Evolutionary conservation across 108 stramenopile species (phyloP), one percentile per base, ranked within the genome.

Genomic region (Cyclotella distinguenda): DNA sequence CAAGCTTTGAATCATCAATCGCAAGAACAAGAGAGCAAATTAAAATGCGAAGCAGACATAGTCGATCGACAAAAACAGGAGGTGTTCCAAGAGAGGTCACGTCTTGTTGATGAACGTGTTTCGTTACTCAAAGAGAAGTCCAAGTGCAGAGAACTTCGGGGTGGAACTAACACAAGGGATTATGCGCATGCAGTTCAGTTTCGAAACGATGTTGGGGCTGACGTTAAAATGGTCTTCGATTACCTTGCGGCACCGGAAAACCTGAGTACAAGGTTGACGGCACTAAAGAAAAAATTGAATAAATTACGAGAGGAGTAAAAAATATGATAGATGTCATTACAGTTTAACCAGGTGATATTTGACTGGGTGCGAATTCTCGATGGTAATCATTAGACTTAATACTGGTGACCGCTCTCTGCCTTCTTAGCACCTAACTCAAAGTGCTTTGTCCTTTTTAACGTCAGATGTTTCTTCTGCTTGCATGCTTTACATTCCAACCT

Each of bases 381-480:
- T 38, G 8, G 38, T 38, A 38, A 10, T 8, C 8, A 11, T 25
- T 42, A 61, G 44, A 61, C 25, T 91, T 96, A 99, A 77, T 97
- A 98, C 78, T 93, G 88, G 83, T 96, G 96, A 80, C 97, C 97
- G 57, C 87, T 70, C 68, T 90, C 85, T 67, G 87, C 90, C 82
- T 97, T 96, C 96, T 99, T 99, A 64, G 94, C 96, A 65, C 99
- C 99, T 31, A 99, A 79, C 91, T 99, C 99, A 82, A 99, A 99
- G 81, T 98, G 96, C 96, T 99, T 99, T 70, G 95, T 96, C 72
- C 99, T 87, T 88, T 98, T 98, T 77, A 98, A 60, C 65, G 89
- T 89, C 63, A 99, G 68, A 79, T 99, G 98, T 90, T 96, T 97
- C 88, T 98, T 98, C 60, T 93, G 85, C 94, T 99, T 99, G 84